phyloP scores from a whole-genome alignment of 371 early-diverging fungal species.

The Massospora cicadina region DNA sequence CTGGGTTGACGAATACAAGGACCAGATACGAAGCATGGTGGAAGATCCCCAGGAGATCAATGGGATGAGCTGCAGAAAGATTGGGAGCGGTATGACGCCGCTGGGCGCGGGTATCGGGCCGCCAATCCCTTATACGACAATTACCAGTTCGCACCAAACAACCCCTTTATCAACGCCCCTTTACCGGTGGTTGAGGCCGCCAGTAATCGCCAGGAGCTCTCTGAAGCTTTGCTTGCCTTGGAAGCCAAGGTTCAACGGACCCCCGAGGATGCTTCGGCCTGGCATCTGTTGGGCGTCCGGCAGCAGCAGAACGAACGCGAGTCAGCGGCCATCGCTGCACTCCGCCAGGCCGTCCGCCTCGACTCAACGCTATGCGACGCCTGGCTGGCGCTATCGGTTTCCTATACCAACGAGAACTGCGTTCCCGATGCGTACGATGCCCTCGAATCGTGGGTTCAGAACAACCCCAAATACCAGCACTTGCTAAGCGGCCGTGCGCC shows the following conservation, averaged over 20 bases:
- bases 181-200: conserved; percentile 23
- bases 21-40: conserved; percentile 45
- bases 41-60: conserved; percentile 41
- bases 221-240: conserved; percentile 73
- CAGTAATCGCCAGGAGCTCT: conserved; percentile 33
- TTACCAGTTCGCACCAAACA: conserved; percentile 59
- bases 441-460: conserved; percentile 69
- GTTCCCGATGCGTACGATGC: conserved; percentile 65
- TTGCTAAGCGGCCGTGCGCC: conserved; percentile 12
- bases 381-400: conserved; percentile 74
- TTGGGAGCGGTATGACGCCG: conserved; percentile 42
- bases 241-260: conserved; percentile 80
- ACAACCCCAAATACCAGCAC: conserved; percentile 45
- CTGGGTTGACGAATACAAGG: conserved; percentile 53
- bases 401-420: conserved; percentile 83
- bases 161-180: conserved; percentile 45
- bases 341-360: conserved; percentile 55
- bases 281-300: conserved; percentile 69
- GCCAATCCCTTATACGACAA: conserved; percentile 38
- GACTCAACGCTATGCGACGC: conserved; percentile 54
- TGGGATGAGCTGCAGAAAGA: conserved; percentile 63
- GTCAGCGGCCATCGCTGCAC: conserved; percentile 69
- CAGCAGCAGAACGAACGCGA: conserved; percentile 96
- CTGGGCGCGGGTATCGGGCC: conserved; percentile 37
- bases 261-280: conserved; percentile 57